Evolutionary conservation across 2,329 filamentous ascomycete species (phyloP).

Genomic region (Fusarium circinatum): DNA sequence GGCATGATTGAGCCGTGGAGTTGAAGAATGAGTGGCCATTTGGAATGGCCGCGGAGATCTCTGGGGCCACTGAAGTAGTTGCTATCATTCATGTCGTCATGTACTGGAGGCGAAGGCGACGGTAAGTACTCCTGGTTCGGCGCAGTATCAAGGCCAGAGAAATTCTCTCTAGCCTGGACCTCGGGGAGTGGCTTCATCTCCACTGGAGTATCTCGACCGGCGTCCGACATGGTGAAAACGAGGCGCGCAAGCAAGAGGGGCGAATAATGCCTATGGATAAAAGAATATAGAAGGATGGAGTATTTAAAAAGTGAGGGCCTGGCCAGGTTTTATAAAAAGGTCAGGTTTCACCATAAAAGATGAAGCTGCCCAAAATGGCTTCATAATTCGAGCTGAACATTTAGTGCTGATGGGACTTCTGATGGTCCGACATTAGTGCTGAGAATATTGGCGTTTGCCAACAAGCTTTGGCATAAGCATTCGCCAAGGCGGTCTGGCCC

Average conservation of each 20-base stretch:
- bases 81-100: slow-evolving; percentile 48
- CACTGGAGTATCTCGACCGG: background rate
- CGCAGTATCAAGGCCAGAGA: background rate
- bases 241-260: accelerated
- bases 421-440: background rate
- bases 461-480: background rate
- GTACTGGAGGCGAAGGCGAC: background rate
- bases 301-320: accelerated
- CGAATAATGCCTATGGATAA: accelerated
- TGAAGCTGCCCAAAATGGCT: background rate
- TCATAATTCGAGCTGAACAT: background rate
- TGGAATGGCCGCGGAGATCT: slow-evolving; percentile 77
- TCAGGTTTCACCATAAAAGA: too few relatives aligned
- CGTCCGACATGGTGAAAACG: background rate
- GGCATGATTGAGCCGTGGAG: slow-evolving; percentile 80
- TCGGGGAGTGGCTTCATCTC: background rate
- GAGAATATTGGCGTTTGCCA: background rate
- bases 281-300: accelerated
- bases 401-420: background rate
- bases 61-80: slow-evolving; percentile 74
- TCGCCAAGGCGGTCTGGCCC: background rate
- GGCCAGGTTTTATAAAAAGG: background rate
- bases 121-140: background rate
- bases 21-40: slow-evolving; percentile 79
- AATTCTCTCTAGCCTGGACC: background rate